Base-by-base conservation (phyloP, 2,329 filamentous ascomycete species). In the Diplodia scrobiculata region DNA sequence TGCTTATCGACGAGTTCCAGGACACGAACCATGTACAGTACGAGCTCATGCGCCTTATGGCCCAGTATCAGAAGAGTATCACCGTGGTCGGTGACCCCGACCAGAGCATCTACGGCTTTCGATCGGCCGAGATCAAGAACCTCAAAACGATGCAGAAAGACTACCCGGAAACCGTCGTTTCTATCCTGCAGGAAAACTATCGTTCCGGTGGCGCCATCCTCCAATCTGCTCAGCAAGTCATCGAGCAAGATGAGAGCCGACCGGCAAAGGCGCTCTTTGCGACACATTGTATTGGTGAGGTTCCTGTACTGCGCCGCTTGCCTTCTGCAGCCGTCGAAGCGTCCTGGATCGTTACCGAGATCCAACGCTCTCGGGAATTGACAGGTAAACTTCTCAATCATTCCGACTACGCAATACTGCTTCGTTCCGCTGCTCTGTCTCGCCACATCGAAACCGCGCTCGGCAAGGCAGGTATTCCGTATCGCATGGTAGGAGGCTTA, bases 1-100 rank as follows among this genome's bases (percentile, higher is more conserved):
- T 98, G 6, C 83, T 99, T 53, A 96, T 99, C 68, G 94, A 99
- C 75, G 94, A 99, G 74, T 99, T 97, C 69, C 94, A 99, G 78
- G 94, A 99, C 78, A 98, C 94, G 7, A 99, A 98, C 74, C 86
- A 91, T 21, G 89, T 97, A 4, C 94, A 99, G 76, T 98, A 96
- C 73, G 92, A 97, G 71, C 81, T 99, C 50, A 97, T 97, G 92
- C 89, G 86, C 69, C 83, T 97, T 0, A 89, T 99, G 72, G 91
- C 93, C 1, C 87, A 91, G 68, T 80, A 83, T 25, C 83, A 84
- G 51, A 85, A 86, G 66, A 85, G 87, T n/a, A 94, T 98, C 70
- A 98, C 94, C 0, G 91, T 97, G 67, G 95, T 99, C 4, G 95
- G 94, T 38, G 94, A 99, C 74, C 94, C 95, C 0, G 95, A 99